phyloP scores from a whole-genome alignment of 2,329 filamentous ascomycete species.

The Trichophaea hybrida region DNA sequence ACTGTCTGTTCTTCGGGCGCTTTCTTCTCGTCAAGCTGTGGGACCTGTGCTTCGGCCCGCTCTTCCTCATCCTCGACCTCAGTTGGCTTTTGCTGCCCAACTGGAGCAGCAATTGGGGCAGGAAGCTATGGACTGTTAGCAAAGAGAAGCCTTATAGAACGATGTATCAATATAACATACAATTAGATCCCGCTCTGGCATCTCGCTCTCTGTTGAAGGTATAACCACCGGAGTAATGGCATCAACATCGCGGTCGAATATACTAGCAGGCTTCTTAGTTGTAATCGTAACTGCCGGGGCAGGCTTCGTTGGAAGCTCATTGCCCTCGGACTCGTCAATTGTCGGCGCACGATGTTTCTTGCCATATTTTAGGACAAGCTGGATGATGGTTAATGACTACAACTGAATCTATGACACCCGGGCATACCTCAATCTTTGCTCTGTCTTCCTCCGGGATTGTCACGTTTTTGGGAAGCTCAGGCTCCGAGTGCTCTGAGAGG shows the following conservation, averaged over 20 bases:
- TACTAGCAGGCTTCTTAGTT: neutral
- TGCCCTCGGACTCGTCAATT: neutral
- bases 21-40: constrained; percentile 1
- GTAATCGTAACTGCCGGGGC: neutral
- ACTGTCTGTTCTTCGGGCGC: neutral
- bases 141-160: neutral
- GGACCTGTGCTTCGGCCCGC: neutral
- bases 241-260: neutral
- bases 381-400: neutral
- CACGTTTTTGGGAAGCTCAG: neutral
- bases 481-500: neutral
- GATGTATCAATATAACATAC: neutral
- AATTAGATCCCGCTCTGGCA: neutral
- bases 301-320: neutral
- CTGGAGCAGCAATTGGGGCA: neutral
- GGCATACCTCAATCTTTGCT: neutral
- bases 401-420: neutral
- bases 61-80: neutral
- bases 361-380: neutral
- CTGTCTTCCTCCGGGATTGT: neutral
- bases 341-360: neutral
- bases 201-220: neutral
- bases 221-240: neutral
- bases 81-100: neutral
- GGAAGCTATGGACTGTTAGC: neutral